Percentiles rank a stretch among this genome's conserved stretches.
These are phyloP conservation scores for Spathaspora passalidarum DNA, from an alignment of 805 yeast genomes.

Conservation along the genomic window DNA sequence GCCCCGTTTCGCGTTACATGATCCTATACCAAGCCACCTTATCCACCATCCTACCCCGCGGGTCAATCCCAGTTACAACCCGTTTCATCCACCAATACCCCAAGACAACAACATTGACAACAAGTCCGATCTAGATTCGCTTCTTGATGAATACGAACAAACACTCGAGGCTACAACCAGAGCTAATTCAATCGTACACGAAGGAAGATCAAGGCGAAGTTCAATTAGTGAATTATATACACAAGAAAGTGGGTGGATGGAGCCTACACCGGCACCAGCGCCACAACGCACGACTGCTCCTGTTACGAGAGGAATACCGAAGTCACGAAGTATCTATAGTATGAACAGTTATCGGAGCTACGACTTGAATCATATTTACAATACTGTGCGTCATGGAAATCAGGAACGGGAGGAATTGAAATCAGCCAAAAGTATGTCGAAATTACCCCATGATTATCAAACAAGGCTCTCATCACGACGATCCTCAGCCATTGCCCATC, in stretches of 20 bases:
- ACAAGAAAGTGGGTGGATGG: constrained; percentile 53
- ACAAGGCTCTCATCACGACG: background rate
- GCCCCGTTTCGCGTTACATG: background rate
- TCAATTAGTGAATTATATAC: constrained; percentile 39
- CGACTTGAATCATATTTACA: constrained; percentile 30
- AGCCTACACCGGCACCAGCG: constrained; percentile 23
- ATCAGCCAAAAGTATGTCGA: constrained; percentile 14
- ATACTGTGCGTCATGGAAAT: constrained; percentile 3
- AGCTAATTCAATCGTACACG: background rate
- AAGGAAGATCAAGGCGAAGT: constrained; percentile 36
- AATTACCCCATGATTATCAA: constrained; percentile 11
- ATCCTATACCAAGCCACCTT: background rate
- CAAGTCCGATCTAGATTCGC: constrained; percentile 35
- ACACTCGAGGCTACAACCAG: constrained; percentile 20
- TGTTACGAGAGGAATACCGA: constrained; percentile 10
- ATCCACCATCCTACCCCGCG: background rate
- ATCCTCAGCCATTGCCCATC: background rate
- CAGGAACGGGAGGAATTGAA: constrained; percentile 8
- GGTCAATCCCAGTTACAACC: background rate
- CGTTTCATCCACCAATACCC: background rate
- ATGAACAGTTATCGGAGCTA: constrained; percentile 15
- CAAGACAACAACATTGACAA: constrained; percentile 7
- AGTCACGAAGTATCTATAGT: constrained; percentile 24
- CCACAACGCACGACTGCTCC: background rate
- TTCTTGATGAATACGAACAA: constrained; percentile 44